These are phyloP conservation scores for Elongisporangium senticosum DNA, from an alignment of 352 stramenopile species.

Conservation along the genomic window DNA sequence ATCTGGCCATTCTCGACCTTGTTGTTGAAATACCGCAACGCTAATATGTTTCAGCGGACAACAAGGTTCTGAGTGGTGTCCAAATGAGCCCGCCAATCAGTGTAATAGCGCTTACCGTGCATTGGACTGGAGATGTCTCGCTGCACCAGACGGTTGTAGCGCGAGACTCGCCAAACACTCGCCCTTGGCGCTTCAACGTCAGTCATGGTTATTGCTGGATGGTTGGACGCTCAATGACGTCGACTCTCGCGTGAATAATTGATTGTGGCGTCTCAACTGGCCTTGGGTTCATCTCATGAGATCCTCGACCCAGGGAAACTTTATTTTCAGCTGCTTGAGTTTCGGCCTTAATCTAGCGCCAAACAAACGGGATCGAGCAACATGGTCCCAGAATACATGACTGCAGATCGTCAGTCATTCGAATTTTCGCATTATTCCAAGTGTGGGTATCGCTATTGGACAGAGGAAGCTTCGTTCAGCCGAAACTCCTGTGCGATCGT, in stretches of 20 bases:
- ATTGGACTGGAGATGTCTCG: slow-evolving; percentile 46
- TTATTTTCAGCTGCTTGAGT: too few species aligned
- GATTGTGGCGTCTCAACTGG: too few species aligned
- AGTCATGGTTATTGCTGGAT: not conserved
- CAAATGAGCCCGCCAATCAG: not conserved
- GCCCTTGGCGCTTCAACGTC: not conserved
- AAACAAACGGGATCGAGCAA: too few species aligned
- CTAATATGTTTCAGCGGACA: slow-evolving; percentile 5
- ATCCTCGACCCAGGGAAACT: too few species aligned
- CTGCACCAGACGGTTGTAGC: slow-evolving; percentile 49
- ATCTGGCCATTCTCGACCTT: slow-evolving; percentile 48
- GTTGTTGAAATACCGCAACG: slow-evolving; percentile 51
- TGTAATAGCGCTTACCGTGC: slow-evolving; percentile 21
- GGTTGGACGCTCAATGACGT: too few species aligned
- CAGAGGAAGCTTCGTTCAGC: not conserved
- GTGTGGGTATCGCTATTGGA: too few species aligned
- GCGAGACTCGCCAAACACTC: not conserved
- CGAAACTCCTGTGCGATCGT: not conserved
- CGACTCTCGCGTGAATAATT: too few species aligned
- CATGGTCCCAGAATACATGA: too few species aligned
- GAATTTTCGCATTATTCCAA: too few species aligned
- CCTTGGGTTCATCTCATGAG: too few species aligned
- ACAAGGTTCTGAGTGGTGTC: not conserved
- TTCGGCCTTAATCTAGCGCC: too few species aligned
- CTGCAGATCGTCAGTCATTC: too few species aligned